Conservation (phyloP, 495 filamentous ascomycete genomes). For the Lasiosphaeria miniovina region DNA sequence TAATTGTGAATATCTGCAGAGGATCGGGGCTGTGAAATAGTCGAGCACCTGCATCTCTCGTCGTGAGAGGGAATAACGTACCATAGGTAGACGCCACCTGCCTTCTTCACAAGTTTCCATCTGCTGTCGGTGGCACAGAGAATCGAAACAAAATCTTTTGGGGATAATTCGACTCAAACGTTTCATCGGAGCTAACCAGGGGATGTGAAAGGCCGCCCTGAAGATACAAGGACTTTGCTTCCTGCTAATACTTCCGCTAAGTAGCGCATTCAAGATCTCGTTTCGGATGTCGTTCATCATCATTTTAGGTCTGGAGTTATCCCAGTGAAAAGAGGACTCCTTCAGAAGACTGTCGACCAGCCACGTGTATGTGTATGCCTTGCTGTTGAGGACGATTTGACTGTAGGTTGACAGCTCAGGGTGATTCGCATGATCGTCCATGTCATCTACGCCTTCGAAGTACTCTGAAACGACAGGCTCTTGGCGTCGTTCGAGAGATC, state of each 20-base stretch:
- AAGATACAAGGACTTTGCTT: slow-evolving; percentile 2
- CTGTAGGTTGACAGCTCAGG: slow-evolving; percentile 7
- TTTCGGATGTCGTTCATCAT: slow-evolving; percentile 4
- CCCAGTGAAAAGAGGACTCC: slow-evolving; percentile 3
- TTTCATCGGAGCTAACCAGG: background rate
- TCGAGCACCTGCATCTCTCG: slow-evolving; percentile 2
- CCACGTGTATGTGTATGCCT: slow-evolving; percentile 3
- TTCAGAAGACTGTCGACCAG: slow-evolving; percentile 4
- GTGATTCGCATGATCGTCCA: background rate
- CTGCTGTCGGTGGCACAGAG: background rate
- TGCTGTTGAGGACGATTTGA: slow-evolving; percentile 4
- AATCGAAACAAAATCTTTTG: background rate
- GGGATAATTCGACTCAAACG: slow-evolving; percentile 7
- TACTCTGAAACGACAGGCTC: background rate
- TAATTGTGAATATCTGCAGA: background rate
- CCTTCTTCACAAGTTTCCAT: slow-evolving; percentile 6
- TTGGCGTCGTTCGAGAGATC: background rate
- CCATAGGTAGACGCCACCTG: slow-evolving; percentile 2
- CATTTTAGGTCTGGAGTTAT: background rate
- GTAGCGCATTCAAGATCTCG: slow-evolving; percentile 5
- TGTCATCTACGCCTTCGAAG: slow-evolving; percentile 5
- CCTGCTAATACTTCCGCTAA: slow-evolving; percentile 3
- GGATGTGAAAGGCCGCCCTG: slow-evolving; percentile 1
- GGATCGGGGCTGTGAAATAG: background rate
- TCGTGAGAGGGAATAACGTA: background rate